phyloP scores from a whole-genome alignment of 1,139 yeast species.

The Magnusiomyces tetraspermus region DNA sequence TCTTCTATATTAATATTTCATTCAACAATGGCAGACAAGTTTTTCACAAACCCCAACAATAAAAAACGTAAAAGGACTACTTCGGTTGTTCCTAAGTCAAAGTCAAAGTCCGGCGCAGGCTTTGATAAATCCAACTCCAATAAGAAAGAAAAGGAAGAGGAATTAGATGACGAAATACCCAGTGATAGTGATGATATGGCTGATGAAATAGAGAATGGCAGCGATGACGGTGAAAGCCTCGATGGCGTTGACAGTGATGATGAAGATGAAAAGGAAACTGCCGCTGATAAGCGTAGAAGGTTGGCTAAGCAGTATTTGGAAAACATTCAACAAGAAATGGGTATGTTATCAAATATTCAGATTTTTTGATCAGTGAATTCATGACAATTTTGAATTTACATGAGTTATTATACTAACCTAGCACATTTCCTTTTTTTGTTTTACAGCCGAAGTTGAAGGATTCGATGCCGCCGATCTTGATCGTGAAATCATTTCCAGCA shows the following conservation, averaged over 20 bases:
- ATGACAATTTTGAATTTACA: slow-evolving; percentile 16
- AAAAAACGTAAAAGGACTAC: slow-evolving; percentile 13
- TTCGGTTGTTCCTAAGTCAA: not conserved
- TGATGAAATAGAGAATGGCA: slow-evolving; percentile 22
- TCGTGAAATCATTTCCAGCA: slow-evolving; percentile 67
- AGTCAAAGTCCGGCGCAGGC: slow-evolving; percentile 9
- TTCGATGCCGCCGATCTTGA: slow-evolving; percentile 92
- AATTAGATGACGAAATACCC: slow-evolving; percentile 26
- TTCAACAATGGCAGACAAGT: slow-evolving; percentile 25
- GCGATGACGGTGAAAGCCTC: slow-evolving; percentile 16
- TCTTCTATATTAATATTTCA: not conserved
- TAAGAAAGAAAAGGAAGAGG: slow-evolving; percentile 5
- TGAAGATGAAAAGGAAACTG: slow-evolving; percentile 56
- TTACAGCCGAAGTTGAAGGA: slow-evolving; percentile 37
- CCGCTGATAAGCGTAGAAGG: slow-evolving; percentile 89
- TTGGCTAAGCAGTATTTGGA: slow-evolving; percentile 88
- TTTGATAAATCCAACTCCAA: slow-evolving; percentile 7
- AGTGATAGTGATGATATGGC: slow-evolving; percentile 23
- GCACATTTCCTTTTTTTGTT: not conserved
- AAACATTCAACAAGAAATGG: slow-evolving; percentile 45
- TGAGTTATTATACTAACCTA: slow-evolving; percentile 17
- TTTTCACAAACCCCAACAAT: slow-evolving; percentile 25
- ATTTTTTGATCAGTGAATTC: no score
- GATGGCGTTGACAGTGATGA: slow-evolving; percentile 15
- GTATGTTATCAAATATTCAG: no score